A percentile compares a stretch with the other conserved stretches of the same genome.
These are phyloP conservation scores for Phytophthora rubi DNA, from an alignment of 352 stramenopile species.

Conservation along the genomic window DNA sequence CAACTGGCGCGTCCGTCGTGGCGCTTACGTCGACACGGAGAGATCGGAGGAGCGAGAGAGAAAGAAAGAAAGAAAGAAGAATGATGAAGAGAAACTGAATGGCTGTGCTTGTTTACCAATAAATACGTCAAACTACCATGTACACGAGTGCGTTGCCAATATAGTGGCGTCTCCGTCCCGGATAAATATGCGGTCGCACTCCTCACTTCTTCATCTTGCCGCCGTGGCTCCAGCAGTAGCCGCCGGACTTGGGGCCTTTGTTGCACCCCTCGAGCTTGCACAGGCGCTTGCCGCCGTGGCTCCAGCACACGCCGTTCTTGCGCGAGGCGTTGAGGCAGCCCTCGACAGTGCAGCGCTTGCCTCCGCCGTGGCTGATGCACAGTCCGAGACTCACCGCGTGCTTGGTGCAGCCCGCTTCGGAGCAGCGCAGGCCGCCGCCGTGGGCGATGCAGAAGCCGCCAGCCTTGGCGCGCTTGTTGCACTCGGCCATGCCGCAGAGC, in stretches of 20 bases:
- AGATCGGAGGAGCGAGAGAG: not conserved
- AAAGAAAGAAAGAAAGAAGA: not conserved
- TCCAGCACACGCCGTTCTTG: constrained; percentile 87
- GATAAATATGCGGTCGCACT: constrained; percentile 47
- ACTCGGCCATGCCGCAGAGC: constrained; percentile 76
- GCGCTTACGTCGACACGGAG: constrained; percentile 18
- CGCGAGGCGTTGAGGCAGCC: constrained; percentile 81
- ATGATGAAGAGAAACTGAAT: not conserved
- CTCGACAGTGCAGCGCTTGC: constrained; percentile 77
- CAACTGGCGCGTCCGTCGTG: constrained; percentile 19
- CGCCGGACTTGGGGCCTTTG: constrained; percentile 81
- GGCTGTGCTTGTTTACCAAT: constrained; percentile 20
- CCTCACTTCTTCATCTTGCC: constrained; percentile 86
- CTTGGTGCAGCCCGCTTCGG: constrained; percentile 74
- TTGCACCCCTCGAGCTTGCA: constrained; percentile 84
- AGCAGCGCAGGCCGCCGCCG: constrained; percentile 80
- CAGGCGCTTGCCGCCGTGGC: constrained; percentile 78
- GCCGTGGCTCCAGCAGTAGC: constrained; percentile 86
- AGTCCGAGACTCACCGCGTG: constrained; percentile 83
- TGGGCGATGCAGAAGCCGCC: constrained; percentile 84
- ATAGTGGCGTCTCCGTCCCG: constrained; percentile 3
- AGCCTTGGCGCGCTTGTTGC: constrained; percentile 82
- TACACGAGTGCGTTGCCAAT: constrained; percentile 6
- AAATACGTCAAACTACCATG: constrained; percentile 41
- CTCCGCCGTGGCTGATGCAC: constrained; percentile 86